phyloP scores from a whole-genome alignment of 495 filamentous ascomycete species.

The Penicillium argentinense region DNA sequence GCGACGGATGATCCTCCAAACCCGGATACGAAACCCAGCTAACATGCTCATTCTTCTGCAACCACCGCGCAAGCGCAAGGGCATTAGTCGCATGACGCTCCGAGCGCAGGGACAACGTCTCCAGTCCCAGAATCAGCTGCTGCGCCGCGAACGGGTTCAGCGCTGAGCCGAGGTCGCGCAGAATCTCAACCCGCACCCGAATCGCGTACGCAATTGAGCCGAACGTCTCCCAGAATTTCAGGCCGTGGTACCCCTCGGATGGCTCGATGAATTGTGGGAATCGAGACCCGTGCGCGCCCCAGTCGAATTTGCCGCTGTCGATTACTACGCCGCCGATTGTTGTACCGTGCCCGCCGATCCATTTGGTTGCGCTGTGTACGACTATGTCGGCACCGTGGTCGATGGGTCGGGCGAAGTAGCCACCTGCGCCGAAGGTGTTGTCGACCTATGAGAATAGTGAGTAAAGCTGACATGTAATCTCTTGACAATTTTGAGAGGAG shows the following conservation, averaged over 20 bases:
- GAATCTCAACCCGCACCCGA: conserved; percentile 78
- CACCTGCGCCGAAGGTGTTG: conserved; percentile 97
- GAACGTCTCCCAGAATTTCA: conserved; percentile 97
- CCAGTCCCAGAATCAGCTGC: conserved; percentile 85
- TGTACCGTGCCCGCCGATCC: conserved; percentile 97
- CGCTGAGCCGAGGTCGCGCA: conserved; percentile 81
- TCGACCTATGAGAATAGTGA: conserved; percentile 76
- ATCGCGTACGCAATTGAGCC: conserved; percentile 82
- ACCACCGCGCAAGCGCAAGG: conserved; percentile 76
- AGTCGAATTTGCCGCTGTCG: conserved; percentile 95
- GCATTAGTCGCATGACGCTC: conserved; percentile 90
- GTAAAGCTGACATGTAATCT: no score
- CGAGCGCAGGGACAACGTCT: conserved; percentile 83
- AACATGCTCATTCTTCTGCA: conserved; percentile 80
- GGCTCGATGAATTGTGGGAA: conserved; percentile 97
- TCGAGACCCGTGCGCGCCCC: conserved; percentile 81
- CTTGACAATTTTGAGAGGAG: no score
- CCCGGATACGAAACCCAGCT: conserved; percentile 95
- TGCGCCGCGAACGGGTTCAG: conserved; percentile 96
- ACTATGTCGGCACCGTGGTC: conserved; percentile 93
- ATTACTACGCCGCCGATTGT: conserved; percentile 90
- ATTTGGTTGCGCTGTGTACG: conserved; percentile 95
- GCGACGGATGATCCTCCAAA: conserved; percentile 75
- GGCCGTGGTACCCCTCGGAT: conserved; percentile 88
- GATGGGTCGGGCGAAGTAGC: conserved; percentile 86